Evolutionary conservation across 495 filamentous ascomycete species (phyloP), one percentile per base, ranked within the genome.

Genomic region (Elasticomyces elasticus): DNA sequence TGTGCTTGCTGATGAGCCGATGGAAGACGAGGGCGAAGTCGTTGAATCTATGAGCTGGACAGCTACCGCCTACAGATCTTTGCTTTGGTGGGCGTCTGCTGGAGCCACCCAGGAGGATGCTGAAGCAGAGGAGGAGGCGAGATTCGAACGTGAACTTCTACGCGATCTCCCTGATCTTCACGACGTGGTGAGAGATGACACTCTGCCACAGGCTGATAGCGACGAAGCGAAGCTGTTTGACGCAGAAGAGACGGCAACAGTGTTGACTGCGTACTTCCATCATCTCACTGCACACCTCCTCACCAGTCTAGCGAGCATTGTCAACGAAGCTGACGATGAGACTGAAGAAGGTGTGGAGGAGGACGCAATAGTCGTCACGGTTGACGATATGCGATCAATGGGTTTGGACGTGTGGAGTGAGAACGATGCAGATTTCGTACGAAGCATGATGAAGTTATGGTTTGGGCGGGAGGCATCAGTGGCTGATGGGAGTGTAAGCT

Each of bases 31-130:
- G 44, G 47, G 64, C 57, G 61, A 73, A 70, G 74, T 89, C 23
- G 77, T 86, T 41, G 89, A 95, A 60, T 83, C 87, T 0, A 72
- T 82, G 33, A 86, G 83, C n/a, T 97, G 91, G 92, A 75, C 87
- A 0, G 86, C 87, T 6, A 77, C 95, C 12, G 90, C 90, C 9
- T 97, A 96, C 64, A 80, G 78, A 24, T 84, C 85, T 3, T 95
- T 96, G 73, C 90, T 96, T 71, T 98, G 91, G 91, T 98, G 92
- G 92, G 92, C 92, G 0, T 90, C 87, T 1, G 92, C 92, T 0
- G 92, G 92, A 44, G 19, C 48, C n/a, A 24, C 28, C 5, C 92
- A 97, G 68, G 81, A 86, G 66, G 68, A 69, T 11, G 62, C 67
- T 11, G 65, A 64, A 35, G 62, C 62, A 24, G 61, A 67, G 12